phyloP scores from a whole-genome alignment of 257 asterid genomes.

The Rhazya stricta region DNA sequence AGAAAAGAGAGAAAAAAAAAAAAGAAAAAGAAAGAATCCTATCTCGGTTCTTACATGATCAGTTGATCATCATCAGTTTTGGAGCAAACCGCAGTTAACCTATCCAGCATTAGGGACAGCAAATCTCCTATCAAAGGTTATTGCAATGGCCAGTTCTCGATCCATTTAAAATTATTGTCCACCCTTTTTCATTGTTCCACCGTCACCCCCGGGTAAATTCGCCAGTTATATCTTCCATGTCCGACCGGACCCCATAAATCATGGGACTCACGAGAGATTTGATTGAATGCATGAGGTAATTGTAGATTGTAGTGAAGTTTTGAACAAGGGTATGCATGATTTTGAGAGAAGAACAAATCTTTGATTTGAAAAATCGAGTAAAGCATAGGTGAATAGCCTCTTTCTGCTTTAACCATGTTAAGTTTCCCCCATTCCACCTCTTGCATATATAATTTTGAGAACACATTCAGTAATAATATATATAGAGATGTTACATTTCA shows the following conservation, averaged over 20 bases:
- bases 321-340: slow-evolving; percentile 59
- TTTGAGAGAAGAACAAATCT: slow-evolving; percentile 73
- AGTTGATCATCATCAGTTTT: slow-evolving; percentile 23
- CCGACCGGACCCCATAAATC: slow-evolving; percentile 56
- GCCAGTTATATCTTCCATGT: slow-evolving; percentile 54
- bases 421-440: slow-evolving; percentile 58
- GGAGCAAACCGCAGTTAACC: slow-evolving; percentile 55
- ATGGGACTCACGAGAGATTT: slow-evolving; percentile 52
- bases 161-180: slow-evolving; percentile 69
- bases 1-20: background rate
- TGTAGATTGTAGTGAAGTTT: slow-evolving; percentile 52
- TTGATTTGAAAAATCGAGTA: slow-evolving; percentile 74
- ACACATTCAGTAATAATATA: background rate
- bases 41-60: background rate
- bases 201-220: slow-evolving; percentile 45
- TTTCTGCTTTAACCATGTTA: slow-evolving; percentile 85
- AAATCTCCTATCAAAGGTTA: slow-evolving; percentile 35
- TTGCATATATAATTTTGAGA: slow-evolving; percentile 13
- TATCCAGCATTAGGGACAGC: slow-evolving; percentile 40
- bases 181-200: slow-evolving; percentile 54
- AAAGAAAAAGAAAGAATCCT: background rate
- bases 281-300: slow-evolving; percentile 39
- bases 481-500: background rate
- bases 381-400: slow-evolving; percentile 76
- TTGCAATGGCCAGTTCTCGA: slow-evolving; percentile 44